phyloP scores from a whole-genome alignment of 176 grass and related monocot species.

The Tillandsia fasciculata region DNA sequence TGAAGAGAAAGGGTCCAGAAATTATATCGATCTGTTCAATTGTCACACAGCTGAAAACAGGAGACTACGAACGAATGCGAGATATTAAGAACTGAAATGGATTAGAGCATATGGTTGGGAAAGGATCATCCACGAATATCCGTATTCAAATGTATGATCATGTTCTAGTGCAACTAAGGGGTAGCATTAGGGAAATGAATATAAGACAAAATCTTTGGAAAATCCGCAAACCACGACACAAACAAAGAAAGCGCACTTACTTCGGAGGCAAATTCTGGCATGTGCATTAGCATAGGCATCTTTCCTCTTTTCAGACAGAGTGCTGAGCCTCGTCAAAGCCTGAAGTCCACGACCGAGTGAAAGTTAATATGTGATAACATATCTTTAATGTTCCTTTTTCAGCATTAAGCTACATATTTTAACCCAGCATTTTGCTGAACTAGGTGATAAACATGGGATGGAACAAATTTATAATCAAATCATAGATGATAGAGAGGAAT shows the following conservation, averaged over 20 bases:
- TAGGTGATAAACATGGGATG: neutral
- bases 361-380: neutral
- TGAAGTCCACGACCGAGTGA: neutral
- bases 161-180: too few relatives aligned
- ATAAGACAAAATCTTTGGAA: too few relatives aligned
- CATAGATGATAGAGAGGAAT: neutral
- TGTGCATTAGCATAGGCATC: conserved; percentile 19
- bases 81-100: too few relatives aligned
- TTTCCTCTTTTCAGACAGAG: conserved; percentile 21
- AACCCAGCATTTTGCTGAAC: neutral
- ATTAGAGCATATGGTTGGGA: too few relatives aligned
- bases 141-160: too few relatives aligned
- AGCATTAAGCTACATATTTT: neutral
- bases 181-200: too few relatives aligned
- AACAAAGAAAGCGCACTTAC: neutral
- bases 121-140: too few relatives aligned
- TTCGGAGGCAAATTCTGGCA: conserved; percentile 20
- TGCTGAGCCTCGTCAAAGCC: conserved; percentile 14
- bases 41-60: too few relatives aligned
- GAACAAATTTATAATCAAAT: neutral
- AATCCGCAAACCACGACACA: too few relatives aligned
- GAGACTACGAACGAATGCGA: too few relatives aligned
- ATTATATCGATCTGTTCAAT: too few relatives aligned
- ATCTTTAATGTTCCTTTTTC: neutral
- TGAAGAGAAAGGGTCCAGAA: too few relatives aligned